These are phyloP conservation scores for Phalaenopsis equestris DNA, from an alignment of 106 monocot species.

Conservation along the genomic window DNA sequence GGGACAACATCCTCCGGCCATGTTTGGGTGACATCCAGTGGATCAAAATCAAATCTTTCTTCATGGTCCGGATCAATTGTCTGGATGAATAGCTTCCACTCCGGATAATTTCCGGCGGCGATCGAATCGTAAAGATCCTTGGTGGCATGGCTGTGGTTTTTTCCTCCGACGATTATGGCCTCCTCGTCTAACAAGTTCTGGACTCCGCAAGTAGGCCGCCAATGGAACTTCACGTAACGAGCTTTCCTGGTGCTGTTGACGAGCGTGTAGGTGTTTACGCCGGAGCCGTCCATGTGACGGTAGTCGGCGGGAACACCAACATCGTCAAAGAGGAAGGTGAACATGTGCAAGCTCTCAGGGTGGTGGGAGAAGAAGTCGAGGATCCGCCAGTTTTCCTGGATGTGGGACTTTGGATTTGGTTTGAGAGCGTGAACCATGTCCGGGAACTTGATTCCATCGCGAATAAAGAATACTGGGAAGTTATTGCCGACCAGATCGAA, in stretches of 20 bases:
- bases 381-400: constrained; percentile 8
- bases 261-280: constrained; percentile 46
- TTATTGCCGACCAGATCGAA: constrained; percentile 21
- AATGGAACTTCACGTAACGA: constrained; percentile 26
- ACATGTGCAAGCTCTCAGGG: constrained; percentile 22
- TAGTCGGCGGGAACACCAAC: constrained; percentile 39
- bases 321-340: constrained; percentile 46
- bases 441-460: constrained; percentile 21
- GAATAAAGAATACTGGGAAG: constrained; percentile 18
- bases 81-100: constrained; percentile 53
- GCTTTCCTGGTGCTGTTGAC: constrained; percentile 33
- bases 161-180: constrained; percentile 34
- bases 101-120: constrained; percentile 43
- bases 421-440: constrained; percentile 22
- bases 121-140: constrained; percentile 48
- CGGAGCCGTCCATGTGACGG: constrained; percentile 51
- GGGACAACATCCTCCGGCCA: constrained; percentile 54
- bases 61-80: constrained; percentile 41
- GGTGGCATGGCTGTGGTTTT: constrained; percentile 50
- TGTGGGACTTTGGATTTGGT: constrained; percentile 9
- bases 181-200: constrained; percentile 44
- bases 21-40: constrained; percentile 56
- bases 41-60: constrained; percentile 50
- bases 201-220: constrained; percentile 28
- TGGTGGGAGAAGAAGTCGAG: constrained; percentile 10